Base-by-base conservation (phyloP, 805 yeast genomes). In the Candida railenensis region DNA sequence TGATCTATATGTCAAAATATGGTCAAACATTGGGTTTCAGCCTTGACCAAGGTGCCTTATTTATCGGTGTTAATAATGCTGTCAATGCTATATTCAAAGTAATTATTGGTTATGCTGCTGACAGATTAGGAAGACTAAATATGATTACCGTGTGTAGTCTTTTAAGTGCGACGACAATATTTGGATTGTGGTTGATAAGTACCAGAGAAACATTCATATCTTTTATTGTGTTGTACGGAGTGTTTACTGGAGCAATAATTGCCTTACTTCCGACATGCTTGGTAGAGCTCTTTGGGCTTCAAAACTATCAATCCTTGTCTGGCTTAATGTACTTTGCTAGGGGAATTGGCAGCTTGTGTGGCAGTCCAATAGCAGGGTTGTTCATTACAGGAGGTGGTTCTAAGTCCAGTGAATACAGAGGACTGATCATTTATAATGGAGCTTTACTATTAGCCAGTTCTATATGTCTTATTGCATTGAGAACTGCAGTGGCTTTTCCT, bases 301-400 rank as follows among this genome's bases (percentile, higher is more conserved):
- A 57, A 15, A 58, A 59, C 40, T 66, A 67, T 45, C 68, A 67
- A 30, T 54, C 68, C 1, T 51, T 67, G 42, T 55, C 63, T 43
- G 69, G 70, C 2, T 44, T 67, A 22, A 58, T 66, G 66, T 67
- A 66, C 46, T 59, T 63, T 32, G 54, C 54, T 16, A 50, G 73
- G 44, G 73, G 73, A 1, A 38, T 62, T 3, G 71, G 73, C 0
- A 65, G 55, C 22, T 44, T 65, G 36, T 34, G 67, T 7, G 73
- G 73, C 0, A 56, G 68, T 3, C 73, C 73, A 1, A 49, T 67
- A 18, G 73, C 70, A 7, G 73, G 68, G 25, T 43, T 61, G 11
- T 44, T 67, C 49, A 58, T 66, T 12, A 43, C 41, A 0, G 49
- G 51, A 7, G 42, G 42, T 4, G 56, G 56, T 1, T 15, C 45